Base-by-base conservation (phyloP, 305 asterid species). In the Plantago rigida region DNA sequence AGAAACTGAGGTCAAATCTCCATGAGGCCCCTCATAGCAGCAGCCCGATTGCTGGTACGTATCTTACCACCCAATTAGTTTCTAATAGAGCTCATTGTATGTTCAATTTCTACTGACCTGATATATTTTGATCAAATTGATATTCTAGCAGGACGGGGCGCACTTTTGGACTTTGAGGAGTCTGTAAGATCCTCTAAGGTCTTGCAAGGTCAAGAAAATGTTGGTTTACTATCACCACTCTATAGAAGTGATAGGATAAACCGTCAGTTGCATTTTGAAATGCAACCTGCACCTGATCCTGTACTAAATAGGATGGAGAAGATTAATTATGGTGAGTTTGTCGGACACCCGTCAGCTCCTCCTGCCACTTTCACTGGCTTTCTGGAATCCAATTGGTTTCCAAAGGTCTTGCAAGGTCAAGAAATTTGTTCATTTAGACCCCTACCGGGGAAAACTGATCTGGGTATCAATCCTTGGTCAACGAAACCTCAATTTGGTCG, bases 371-470 rank as follows among this genome's bases (percentile, higher is more conserved):
- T 85, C 82, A 70, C 91, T 22, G 89, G 92, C 87, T 85, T 84
- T 85, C 72, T 80, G 96, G 97, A 87, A 80, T 77, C 96, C 67
- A 81, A 73, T 73, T 82, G 94, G 79, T 89, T 85, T 77, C 95
- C 97, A 63, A 85, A 79, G 97, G 99, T 93, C 97, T 93, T 93
- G 97, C 99, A 93, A 93, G 99, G 99, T 93, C 99, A 93, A 93
- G 97, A 93, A 93, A 89, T 93, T 82, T 87, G 92, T 79, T 85
- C 95, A 26, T 69, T 83, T 77, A 85, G 85, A 74, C 82, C 93
- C 55, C 79, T 88, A 62, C 70, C 83, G 34, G 85, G 88, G 69
- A 86, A 84, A 79, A 70, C 26, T 51, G 86, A 81, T 69, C 60
- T 73, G 26, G 71, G 67, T 63, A 71, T 73, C 39, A 82, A 84